Evolutionary conservation across 2,329 filamentous ascomycete species (phyloP).

Genomic region (Fusarium kyushuense): DNA sequence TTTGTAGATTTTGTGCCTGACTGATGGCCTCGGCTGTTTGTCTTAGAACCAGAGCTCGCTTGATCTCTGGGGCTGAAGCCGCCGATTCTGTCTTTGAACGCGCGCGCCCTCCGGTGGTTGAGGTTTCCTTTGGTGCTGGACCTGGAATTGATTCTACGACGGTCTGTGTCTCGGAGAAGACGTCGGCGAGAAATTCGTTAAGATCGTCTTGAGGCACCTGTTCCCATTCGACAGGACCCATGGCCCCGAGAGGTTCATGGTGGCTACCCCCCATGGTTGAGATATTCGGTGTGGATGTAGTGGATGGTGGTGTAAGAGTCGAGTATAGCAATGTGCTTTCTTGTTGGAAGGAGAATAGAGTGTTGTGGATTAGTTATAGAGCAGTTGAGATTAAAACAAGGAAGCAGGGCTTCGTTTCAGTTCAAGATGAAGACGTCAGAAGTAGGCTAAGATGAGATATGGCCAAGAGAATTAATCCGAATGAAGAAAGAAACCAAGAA

Average conservation of each 20-base stretch:
- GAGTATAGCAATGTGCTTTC: slow-evolving; percentile 2
- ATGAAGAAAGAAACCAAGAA: slow-evolving; percentile 27
- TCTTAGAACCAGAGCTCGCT: slow-evolving; percentile 57
- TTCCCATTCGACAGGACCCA: slow-evolving; percentile 68
- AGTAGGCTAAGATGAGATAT: slow-evolving; percentile 18
- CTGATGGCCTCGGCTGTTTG: slow-evolving; percentile 62
- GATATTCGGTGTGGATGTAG: neutral
- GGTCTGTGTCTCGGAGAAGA: slow-evolving; percentile 75
- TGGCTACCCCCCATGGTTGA: slow-evolving; percentile 63
- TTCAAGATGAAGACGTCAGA: slow-evolving; percentile 37
- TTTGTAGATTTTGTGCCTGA: slow-evolving; percentile 69
- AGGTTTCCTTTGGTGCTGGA: slow-evolving; percentile 50
- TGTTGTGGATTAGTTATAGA: neutral
- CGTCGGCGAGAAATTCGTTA: slow-evolving; percentile 64
- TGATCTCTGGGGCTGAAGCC: slow-evolving; percentile 63
- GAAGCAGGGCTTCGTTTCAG: slow-evolving; percentile 4
- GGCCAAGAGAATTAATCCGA: slow-evolving; percentile 13
- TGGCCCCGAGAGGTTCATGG: slow-evolving; percentile 68
- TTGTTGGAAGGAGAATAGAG: slow-evolving; percentile 6
- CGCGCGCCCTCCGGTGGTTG: slow-evolving; percentile 60
- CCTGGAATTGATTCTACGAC: slow-evolving; percentile 81
- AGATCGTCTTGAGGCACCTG: slow-evolving; percentile 61
- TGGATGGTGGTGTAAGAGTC: slow-evolving; percentile 3
- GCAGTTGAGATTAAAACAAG: slow-evolving; percentile 16
- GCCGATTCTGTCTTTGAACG: slow-evolving; percentile 69